Conservation (phyloP, 345 rosid genomes). For the Erodium maritimum region DNA sequence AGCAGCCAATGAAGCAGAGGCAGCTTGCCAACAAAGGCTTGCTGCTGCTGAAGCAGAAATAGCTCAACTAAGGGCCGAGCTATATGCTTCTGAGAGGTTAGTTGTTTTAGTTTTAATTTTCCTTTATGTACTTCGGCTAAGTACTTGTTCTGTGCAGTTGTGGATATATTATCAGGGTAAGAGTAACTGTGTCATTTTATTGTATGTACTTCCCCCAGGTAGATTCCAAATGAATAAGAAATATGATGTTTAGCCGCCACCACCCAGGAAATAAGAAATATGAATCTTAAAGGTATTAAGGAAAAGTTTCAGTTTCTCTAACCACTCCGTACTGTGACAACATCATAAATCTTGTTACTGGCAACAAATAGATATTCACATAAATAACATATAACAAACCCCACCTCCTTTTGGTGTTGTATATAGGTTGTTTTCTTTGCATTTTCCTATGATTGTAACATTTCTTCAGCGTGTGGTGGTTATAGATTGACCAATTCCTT, state of each 20-base stretch:
- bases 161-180: too few relatives aligned
- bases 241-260: background rate
- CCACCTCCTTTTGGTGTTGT: background rate
- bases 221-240: too few relatives aligned
- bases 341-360: background rate
- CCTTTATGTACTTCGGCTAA: background rate
- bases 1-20: slow-evolving; percentile 90
- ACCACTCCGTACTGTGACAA: background rate
- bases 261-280: too few relatives aligned
- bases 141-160: too few relatives aligned
- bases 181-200: too few relatives aligned
- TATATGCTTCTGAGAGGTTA: slow-evolving; percentile 73
- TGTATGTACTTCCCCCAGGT: too few relatives aligned
- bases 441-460: background rate
- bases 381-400: too few relatives aligned
- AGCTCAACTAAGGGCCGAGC: slow-evolving; percentile 55
- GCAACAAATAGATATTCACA: background rate
- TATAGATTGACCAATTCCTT: background rate
- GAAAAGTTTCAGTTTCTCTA: background rate
- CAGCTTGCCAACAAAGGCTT: slow-evolving; percentile 87
- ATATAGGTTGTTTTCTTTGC: background rate
- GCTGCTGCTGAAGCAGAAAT: slow-evolving; percentile 77
- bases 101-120: slow-evolving; percentile 1
- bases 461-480: background rate
- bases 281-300: background rate